Evolutionary conservation across 2,329 filamentous ascomycete genomes (phyloP), one percentile per base, ranked within the genome.

Genomic region (Calonectria hawksworthii): DNA sequence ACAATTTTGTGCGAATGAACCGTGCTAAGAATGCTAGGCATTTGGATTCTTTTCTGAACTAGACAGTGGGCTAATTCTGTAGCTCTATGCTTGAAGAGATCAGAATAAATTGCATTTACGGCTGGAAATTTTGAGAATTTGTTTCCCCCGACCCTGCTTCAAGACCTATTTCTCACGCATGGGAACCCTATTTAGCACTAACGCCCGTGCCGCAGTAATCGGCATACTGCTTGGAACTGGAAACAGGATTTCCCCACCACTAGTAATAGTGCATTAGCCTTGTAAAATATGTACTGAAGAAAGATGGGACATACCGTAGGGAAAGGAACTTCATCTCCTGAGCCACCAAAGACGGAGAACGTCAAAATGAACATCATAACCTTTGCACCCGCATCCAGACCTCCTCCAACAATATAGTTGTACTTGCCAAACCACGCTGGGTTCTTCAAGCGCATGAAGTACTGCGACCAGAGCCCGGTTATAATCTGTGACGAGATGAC

Each of bases 301-400:
- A 11, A 18, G 2, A 21, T 18, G 1, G 2, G n/a, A 28, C 34
- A 41, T 61, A 61, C 56, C 14, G 21, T 77, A 16, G 76, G 78
- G 32, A 79, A 80, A 4, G 63, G 41, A 14, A 76, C 70, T 52
- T 74, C 73, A 9, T 65, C 71, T 11, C 77, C 78, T 18, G 68
- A 75, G 50, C 73, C 77, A 34, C 77, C 77, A 50, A 75, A 73
- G 16, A 78, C 76, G 11, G 78, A 63, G 28, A 77, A 80, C 9
- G 76, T 78, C 26, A 77, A 65, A 30, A 80, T 76, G 51, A 80
- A 80, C 68, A 79, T 73, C 74, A 79, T 74, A 21, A 80, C 75
- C 75, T 80, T 74, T 21, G 78, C 73, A 13, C 78, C 77, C 8
- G 73, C 77, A 59, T 80, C 78, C 6, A 80, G 59, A 23, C 69